A percentile compares a stretch with the other conserved stretches of the same genome.
Evolutionary conservation across 192 early-diverging fungal genomes (phyloP).

Genomic region (Podila clonocystis): DNA sequence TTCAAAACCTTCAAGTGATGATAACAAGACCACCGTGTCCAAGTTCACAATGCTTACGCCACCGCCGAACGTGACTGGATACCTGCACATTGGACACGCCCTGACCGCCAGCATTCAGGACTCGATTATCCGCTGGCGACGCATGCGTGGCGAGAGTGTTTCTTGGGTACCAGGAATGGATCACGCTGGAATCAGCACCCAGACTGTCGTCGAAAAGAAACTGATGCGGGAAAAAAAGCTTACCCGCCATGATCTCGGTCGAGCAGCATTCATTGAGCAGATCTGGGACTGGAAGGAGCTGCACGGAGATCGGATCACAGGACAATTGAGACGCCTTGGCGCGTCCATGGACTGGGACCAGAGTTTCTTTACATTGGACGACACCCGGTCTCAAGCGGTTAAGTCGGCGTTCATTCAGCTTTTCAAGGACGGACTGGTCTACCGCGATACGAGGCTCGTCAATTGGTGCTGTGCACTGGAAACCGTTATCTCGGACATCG

Average conservation of each 20-base stretch:
- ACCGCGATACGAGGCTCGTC: slow-evolving; percentile 91
- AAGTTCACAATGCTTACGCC: slow-evolving; percentile 91
- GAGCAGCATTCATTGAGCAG: slow-evolving; percentile 83
- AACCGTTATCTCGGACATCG: slow-evolving; percentile 96
- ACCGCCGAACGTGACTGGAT: slow-evolving; percentile 97
- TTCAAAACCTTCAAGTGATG: slow-evolving; percentile 56
- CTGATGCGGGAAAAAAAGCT: slow-evolving; percentile 74
- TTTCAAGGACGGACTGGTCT: slow-evolving; percentile 89
- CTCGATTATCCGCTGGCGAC: slow-evolving; percentile 76
- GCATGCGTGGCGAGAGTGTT: slow-evolving; percentile 92
- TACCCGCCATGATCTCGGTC: slow-evolving; percentile 88
- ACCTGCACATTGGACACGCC: slow-evolving; percentile 94
- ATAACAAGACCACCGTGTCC: slow-evolving; percentile 35
- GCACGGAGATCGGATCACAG: slow-evolving; percentile 82
- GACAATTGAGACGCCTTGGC: slow-evolving; percentile 85
- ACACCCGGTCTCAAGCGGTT: slow-evolving; percentile 76
- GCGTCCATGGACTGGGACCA: slow-evolving; percentile 90
- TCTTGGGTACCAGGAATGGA: slow-evolving; percentile 97
- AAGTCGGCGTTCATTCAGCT: slow-evolving; percentile 89
- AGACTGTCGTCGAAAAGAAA: slow-evolving; percentile 95
- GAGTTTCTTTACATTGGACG: slow-evolving; percentile 92
- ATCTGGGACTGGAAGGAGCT: slow-evolving; percentile 90
- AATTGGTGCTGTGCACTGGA: slow-evolving; percentile 96
- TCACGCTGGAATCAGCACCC: slow-evolving; percentile 97
- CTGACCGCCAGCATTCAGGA: slow-evolving; percentile 92